Percentiles rank a stretch among this genome's conserved stretches.
These are phyloP conservation scores for Colletotrichum sp. DNA, from an alignment of 2,329 filamentous ascomycete species.

Conservation along the genomic window DNA sequence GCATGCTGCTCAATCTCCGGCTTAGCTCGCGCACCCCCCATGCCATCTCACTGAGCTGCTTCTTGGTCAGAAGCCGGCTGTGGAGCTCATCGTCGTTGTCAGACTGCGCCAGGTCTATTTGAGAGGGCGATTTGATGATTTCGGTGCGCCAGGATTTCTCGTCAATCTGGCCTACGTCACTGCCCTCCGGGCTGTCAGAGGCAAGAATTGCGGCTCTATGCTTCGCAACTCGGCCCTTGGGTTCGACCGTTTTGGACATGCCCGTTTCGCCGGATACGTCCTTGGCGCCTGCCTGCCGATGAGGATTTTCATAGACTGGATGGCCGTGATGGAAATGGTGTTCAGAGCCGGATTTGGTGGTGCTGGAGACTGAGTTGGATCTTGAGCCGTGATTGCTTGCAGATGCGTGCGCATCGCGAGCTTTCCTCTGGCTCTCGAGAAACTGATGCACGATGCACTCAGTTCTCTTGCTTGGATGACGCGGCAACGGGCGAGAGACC, in stretches of 20 bases:
- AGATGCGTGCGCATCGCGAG: constrained; percentile 25
- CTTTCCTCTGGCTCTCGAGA: constrained; percentile 59
- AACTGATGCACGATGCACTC: constrained; percentile 72
- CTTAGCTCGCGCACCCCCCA: constrained; percentile 93
- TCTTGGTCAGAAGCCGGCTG: constrained; percentile 87
- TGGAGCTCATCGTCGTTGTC: constrained; percentile 44
- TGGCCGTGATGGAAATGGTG: constrained; percentile 31
- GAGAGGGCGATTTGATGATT: constrained; percentile 48
- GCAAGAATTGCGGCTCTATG: constrained; percentile 64
- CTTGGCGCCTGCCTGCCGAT: constrained; percentile 8
- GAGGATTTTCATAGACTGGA: constrained; percentile 26
- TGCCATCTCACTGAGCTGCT: constrained; percentile 94
- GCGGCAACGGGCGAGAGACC: constrained; percentile 38
- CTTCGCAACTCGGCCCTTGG: constrained; percentile 61
- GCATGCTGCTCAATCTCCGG: constrained; percentile 82
- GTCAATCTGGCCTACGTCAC: constrained; percentile 58
- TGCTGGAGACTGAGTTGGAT: constrained; percentile 8
- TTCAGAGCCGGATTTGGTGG: constrained; percentile 7
- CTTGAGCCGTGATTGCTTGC: constrained; percentile 29
- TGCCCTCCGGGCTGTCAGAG: constrained; percentile 46
- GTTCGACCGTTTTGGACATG: constrained; percentile 34
- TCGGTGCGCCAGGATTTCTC: constrained; percentile 59
- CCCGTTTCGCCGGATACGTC: constrained; percentile 31
- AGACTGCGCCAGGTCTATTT: constrained; percentile 38
- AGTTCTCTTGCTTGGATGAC: constrained; percentile 43